phyloP scores from a whole-genome alignment of 202 grass and related monocot genomes.

The Digitaria exilis region DNA sequence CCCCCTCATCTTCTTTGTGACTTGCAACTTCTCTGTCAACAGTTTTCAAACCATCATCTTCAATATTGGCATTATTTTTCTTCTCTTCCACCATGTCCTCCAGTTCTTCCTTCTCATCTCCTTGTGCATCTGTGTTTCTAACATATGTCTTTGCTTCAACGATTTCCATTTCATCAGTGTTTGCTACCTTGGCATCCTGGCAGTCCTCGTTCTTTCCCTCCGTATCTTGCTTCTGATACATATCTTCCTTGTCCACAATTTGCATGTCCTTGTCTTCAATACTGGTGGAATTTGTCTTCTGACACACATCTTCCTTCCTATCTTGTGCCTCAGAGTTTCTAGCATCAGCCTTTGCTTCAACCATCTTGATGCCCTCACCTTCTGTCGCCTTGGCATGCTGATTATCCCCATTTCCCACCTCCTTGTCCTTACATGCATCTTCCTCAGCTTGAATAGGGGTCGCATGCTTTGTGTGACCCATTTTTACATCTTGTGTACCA shows the following conservation, averaged over 20 bases:
- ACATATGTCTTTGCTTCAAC: conserved; percentile 24
- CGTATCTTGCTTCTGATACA: conserved; percentile 21
- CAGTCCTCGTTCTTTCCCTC: neutral
- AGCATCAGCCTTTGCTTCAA: conserved; percentile 23
- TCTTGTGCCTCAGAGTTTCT: neutral
- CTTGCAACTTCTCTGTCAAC: neutral
- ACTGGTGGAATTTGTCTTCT: neutral
- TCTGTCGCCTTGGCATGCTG: conserved; percentile 16
- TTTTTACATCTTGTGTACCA: neutral
- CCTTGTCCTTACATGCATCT: conserved; percentile 18
- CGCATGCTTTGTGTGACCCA: neutral
- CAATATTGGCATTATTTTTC: neutral
- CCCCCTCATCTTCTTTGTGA: conserved; percentile 16
- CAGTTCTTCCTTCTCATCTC: conserved; percentile 26
- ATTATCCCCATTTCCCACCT: neutral
- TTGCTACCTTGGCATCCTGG: neutral
- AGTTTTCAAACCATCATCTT: neutral
- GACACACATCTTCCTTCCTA: neutral
- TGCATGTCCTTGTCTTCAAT: neutral
- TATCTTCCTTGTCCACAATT: neutral
- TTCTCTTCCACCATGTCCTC: conserved; percentile 19
- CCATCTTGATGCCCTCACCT: conserved; percentile 37
- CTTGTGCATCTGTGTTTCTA: conserved; percentile 36
- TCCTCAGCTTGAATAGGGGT: neutral
- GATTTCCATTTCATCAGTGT: conserved; percentile 34